Conservation (phyloP, 2,329 filamentous ascomycete genomes). For the Pestalotiopsis sp. region DNA sequence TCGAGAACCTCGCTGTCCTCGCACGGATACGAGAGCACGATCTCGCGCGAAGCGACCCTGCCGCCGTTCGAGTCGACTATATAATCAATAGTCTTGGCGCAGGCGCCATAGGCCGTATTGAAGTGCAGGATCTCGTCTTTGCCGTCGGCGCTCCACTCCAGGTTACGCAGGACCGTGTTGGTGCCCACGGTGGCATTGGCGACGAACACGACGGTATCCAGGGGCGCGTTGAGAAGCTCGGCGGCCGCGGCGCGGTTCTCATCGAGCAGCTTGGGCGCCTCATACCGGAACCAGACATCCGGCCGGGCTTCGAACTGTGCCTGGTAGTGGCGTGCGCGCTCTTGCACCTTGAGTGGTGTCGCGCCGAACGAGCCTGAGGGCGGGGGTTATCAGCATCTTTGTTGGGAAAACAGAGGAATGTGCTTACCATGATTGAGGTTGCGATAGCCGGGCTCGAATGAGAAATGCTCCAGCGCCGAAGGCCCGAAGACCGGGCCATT, state of each 20-base stretch:
- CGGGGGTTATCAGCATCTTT: background rate
- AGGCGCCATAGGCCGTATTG: constrained; percentile 61
- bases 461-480: constrained; percentile 64
- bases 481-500: constrained; percentile 45
- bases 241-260: constrained; percentile 67
- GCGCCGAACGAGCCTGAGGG: constrained; percentile 75
- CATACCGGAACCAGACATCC: constrained; percentile 76
- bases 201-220: constrained; percentile 73
- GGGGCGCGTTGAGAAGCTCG: constrained; percentile 64
- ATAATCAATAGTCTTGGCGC: constrained; percentile 72
- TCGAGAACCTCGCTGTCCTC: constrained; percentile 68
- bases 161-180: constrained; percentile 78
- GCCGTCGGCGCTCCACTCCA: constrained; percentile 60
- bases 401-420: background rate
- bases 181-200: constrained; percentile 79
- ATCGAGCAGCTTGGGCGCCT: constrained; percentile 65
- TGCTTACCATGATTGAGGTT: constrained; percentile 78
- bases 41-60: constrained; percentile 48
- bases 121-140: constrained; percentile 58
- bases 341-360: constrained; percentile 65
- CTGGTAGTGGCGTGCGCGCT: constrained; percentile 66
- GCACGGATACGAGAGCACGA: constrained; percentile 69
- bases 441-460: constrained; percentile 67
- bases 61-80: constrained; percentile 66
- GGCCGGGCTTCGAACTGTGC: constrained; percentile 68